Percentiles rank a stretch among this genome's conserved stretches.
Evolutionary conservation across 2,329 filamentous ascomycete genomes (phyloP).

Genomic region (Aspergillus ochraceoroseus): DNA sequence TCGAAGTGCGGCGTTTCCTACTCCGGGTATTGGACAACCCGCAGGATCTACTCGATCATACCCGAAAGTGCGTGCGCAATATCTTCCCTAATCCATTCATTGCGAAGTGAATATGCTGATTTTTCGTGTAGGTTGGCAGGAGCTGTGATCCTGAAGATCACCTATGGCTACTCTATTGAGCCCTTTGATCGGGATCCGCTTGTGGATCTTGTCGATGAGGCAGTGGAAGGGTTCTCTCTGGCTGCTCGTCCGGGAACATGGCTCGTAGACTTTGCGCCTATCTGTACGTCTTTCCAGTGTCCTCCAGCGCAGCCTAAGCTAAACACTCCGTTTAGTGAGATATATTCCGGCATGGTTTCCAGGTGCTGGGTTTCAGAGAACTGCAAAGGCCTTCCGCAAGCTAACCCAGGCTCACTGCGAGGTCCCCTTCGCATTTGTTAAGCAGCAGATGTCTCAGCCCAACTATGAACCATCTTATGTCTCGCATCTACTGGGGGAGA

Average conservation of each 20-base stretch:
- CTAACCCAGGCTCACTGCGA: slow-evolving; percentile 30
- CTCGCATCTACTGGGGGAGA: slow-evolving; percentile 38
- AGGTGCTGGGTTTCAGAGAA: slow-evolving; percentile 43
- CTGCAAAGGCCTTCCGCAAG: slow-evolving; percentile 33
- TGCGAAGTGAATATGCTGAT: background rate
- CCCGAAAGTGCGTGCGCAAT: too few species aligned
- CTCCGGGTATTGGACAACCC: slow-evolving; percentile 42
- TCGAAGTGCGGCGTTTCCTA: slow-evolving; percentile 45
- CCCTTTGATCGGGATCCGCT: slow-evolving; percentile 41
- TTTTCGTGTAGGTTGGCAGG: slow-evolving; percentile 33
- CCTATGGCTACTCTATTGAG: slow-evolving; percentile 47
- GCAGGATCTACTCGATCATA: slow-evolving; percentile 38
- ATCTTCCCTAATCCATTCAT: slow-evolving; percentile 11
- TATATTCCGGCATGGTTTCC: slow-evolving; percentile 37
- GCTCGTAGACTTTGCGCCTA: slow-evolving; percentile 15
- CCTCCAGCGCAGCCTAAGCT: background rate
- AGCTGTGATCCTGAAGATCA: slow-evolving; percentile 43
- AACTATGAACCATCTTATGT: slow-evolving; percentile 38
- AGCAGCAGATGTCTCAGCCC: slow-evolving; percentile 37
- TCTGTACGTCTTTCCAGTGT: slow-evolving; percentile 10
- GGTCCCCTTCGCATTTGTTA: slow-evolving; percentile 43
- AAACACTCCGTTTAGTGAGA: slow-evolving; percentile 11
- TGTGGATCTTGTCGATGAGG: slow-evolving; percentile 40
- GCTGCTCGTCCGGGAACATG: slow-evolving; percentile 10
- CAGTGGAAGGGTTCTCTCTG: slow-evolving; percentile 40